Evolutionary conservation across 768 basidiomycete species (phyloP).

Genomic region (Hygrocybe punicea): DNA sequence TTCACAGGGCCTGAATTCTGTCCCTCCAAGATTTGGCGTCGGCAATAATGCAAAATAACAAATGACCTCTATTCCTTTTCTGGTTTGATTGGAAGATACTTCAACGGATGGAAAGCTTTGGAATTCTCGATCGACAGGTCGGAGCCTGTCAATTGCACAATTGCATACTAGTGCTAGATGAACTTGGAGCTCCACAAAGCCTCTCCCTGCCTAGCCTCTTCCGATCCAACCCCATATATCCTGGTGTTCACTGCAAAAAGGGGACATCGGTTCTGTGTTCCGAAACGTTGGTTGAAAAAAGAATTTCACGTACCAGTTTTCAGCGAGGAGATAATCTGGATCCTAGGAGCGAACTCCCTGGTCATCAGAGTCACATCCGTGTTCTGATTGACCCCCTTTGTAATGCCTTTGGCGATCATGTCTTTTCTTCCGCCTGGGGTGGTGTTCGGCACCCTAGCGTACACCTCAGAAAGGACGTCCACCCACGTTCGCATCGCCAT

Average conservation of each 20-base stretch:
- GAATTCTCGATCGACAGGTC: too few relatives aligned
- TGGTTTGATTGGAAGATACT: too few relatives aligned
- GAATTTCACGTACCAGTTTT: constrained; percentile 43
- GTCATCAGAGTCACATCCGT: constrained; percentile 51
- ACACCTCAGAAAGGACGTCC: constrained; percentile 33
- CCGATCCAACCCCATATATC: constrained; percentile 46
- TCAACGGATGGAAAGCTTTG: too few relatives aligned
- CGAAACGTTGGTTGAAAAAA: neutral
- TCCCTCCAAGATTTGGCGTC: too few relatives aligned
- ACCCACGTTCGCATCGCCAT: constrained; percentile 58
- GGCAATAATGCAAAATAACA: too few relatives aligned
- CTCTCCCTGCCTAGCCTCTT: constrained; percentile 49
- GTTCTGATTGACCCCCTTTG: constrained; percentile 49
- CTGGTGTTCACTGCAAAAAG: constrained; percentile 42
- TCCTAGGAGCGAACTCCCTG: constrained; percentile 50
- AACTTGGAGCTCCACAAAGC: constrained; percentile 54
- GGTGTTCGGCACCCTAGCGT: constrained; percentile 17
- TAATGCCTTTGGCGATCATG: constrained; percentile 46
- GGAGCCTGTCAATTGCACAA: too few relatives aligned
- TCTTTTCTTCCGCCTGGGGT: constrained; percentile 34
- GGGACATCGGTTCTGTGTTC: too few relatives aligned
- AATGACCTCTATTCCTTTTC: too few relatives aligned
- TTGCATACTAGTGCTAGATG: too few relatives aligned
- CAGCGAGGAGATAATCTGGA: constrained; percentile 51
- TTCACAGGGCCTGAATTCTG: too few relatives aligned